Conservation (phyloP, 768 basidiomycete genomes). For the Pluteus cervinus region DNA sequence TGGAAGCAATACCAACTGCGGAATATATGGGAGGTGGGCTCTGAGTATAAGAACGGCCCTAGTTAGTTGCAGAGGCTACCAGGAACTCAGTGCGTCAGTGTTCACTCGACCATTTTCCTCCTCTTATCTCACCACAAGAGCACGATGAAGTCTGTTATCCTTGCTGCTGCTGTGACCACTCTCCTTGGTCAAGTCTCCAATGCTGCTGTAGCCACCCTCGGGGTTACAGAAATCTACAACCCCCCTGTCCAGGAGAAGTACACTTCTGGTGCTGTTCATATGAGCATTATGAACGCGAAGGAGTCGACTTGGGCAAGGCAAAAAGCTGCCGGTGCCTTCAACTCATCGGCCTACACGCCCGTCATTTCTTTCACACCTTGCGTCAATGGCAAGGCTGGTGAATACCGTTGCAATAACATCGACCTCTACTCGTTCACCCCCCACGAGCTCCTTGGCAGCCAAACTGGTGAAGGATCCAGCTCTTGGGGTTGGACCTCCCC, state of each 20-base stretch:
- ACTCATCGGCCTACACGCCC: slow-evolving; percentile 4
- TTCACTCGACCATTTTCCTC: too few relatives aligned
- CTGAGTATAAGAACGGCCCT: too few relatives aligned
- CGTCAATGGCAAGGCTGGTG: slow-evolving; percentile 9
- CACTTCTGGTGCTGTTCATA: slow-evolving; percentile 2
- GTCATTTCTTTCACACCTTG: slow-evolving; percentile 9
- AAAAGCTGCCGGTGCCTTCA: slow-evolving; percentile 3
- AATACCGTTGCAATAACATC: slow-evolving; percentile 14
- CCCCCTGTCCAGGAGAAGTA: neutral
- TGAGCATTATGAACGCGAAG: slow-evolving; percentile 6
- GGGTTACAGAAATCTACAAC: too few relatives aligned
- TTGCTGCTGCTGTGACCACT: too few relatives aligned
- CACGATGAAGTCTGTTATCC: too few relatives aligned
- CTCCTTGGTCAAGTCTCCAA: too few relatives aligned
- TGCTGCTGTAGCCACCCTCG: too few relatives aligned
- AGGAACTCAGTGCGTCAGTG: too few relatives aligned
- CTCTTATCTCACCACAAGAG: too few relatives aligned
- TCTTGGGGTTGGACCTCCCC: slow-evolving; percentile 13
- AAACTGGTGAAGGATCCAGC: slow-evolving; percentile 10
- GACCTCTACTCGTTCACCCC: slow-evolving; percentile 13
- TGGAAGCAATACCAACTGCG: too few relatives aligned
- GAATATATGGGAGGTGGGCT: too few relatives aligned
- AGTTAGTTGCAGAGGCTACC: too few relatives aligned
- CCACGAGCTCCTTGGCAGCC: slow-evolving; percentile 12
- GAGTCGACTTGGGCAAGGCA: slow-evolving; percentile 3